A percentile compares a stretch with the other conserved stretches of the same genome.
Evolutionary conservation across 1,139 yeast genomes (phyloP).

Genomic region (Entelexis sorbosivorans): DNA sequence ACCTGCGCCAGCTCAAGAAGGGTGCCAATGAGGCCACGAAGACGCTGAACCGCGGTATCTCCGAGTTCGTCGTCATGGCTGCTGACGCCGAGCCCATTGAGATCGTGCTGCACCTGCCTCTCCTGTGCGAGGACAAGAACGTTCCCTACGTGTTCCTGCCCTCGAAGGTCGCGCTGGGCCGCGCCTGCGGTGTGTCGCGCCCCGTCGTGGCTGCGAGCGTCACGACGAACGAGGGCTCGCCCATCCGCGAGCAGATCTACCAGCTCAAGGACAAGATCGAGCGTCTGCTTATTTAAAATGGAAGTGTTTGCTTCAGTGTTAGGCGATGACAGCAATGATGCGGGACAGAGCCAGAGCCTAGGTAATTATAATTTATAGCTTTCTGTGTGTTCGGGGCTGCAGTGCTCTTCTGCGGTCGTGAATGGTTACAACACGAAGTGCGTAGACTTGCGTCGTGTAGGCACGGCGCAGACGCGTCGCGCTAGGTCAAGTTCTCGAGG

Average conservation of each 20-base stretch:
- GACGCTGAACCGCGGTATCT: slow-evolving; percentile 98
- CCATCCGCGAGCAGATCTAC: slow-evolving; percentile 93
- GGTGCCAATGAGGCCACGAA: slow-evolving; percentile 99
- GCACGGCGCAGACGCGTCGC: too few species aligned
- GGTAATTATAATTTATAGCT: background rate
- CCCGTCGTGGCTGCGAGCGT: slow-evolving; percentile 98
- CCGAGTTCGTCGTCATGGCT: slow-evolving; percentile 99
- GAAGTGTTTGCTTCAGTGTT: background rate
- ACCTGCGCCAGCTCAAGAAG: slow-evolving; percentile 95
- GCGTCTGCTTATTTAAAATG: slow-evolving; percentile 72
- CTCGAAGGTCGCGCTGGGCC: slow-evolving; percentile 95
- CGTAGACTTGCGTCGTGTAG: too few species aligned
- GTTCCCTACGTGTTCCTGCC: slow-evolving; percentile 98
- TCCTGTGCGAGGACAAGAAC: slow-evolving; percentile 97
- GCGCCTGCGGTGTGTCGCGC: slow-evolving; percentile 99
- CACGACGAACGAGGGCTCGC: slow-evolving; percentile 96
- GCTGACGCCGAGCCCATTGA: slow-evolving; percentile 99
- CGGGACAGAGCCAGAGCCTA: slow-evolving; percentile 26
- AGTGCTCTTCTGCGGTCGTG: too few species aligned
- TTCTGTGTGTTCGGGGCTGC: too few species aligned
- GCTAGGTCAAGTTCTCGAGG: too few species aligned
- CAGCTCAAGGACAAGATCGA: slow-evolving; percentile 98
- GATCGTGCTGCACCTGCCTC: slow-evolving; percentile 92
- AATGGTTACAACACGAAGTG: too few species aligned
- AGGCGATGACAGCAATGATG: slow-evolving; percentile 26